Base-by-base conservation (phyloP, 2,329 filamentous ascomycete species). In the Botrytis paeoniae region DNA sequence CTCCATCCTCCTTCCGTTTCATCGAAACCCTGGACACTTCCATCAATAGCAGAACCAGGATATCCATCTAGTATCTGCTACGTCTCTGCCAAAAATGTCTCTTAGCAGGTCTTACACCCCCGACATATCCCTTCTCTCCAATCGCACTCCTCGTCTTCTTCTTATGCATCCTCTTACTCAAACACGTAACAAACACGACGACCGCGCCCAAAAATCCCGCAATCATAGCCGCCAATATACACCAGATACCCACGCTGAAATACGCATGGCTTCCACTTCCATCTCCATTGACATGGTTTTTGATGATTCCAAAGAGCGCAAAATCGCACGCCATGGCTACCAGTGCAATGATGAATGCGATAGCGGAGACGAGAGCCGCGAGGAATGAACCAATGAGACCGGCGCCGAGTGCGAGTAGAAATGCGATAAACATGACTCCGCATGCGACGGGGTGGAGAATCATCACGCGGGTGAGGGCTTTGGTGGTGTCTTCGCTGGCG, bases 161-260 rank as follows among this genome's bases (percentile, higher is more conserved):
- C 73, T 54, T 78, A 71, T 35, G 84, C 83, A 71, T 85, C 85
- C 72, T 73, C 59, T 59, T 71, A 51, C 72, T 73, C 82, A 86
- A 90, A 85, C 89, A 91, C 10, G 88, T 88, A 76, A 91, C 83
- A 77, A 92, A 86, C 73, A 91, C 85, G 68, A 91, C 76, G 70
- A 89, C 75, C 32, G 86, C 85, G 14, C 85, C 89, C 39, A 90
- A 73, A 70, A 91, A 84, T 32, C 86, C 82, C 76, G 85, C 84
- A 74, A 90, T 82, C 75, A 87, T 87, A 2, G 86, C 85, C 12
- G 82, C 89, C 22, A 92, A 83, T 1, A 87, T 81, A 16, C 87
- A 87, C 89, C 89, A 92, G 60, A 89, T 85, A 25, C 84, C 89
- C 4, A 83, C 78, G 45, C 85, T 85, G 81, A 85, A 92, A 60